Conservation (phyloP, 2,329 filamentous ascomycete genomes). For the Orbilia oligospora region DNA sequence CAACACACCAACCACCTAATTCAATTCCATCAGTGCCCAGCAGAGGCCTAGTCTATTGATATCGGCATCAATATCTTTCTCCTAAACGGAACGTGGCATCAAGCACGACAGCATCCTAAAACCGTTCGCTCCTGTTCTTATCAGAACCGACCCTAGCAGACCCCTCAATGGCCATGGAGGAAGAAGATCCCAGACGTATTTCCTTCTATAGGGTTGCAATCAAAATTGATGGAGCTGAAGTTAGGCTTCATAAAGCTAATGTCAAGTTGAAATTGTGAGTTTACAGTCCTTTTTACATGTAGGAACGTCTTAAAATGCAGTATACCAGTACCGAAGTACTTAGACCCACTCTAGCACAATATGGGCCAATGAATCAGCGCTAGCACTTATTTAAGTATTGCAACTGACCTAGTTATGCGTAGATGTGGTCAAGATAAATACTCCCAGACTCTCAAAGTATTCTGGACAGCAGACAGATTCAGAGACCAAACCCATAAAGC, state of each 20-base stretch:
- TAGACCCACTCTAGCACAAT: background rate
- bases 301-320: background rate
- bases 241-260: background rate
- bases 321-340: background rate
- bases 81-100: no score
- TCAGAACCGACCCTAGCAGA: background rate
- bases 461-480: background rate
- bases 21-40: no score
- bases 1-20: no score
- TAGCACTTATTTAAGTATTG: background rate
- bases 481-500: background rate
- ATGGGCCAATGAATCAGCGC: background rate
- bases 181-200: background rate
- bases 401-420: background rate
- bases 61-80: no score
- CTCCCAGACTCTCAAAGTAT: background rate
- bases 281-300: background rate
- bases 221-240: slow-evolving; percentile 1
- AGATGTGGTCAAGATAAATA: background rate
- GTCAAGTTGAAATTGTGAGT: slow-evolving; percentile 5
- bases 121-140: background rate
- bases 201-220: background rate
- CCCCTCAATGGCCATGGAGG: background rate
- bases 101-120: no score
- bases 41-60: no score